A percentile compares a stretch with the other conserved stretches of the same genome.
phyloP scores from a whole-genome alignment of 805 yeast species.

The Candida anglica region DNA sequence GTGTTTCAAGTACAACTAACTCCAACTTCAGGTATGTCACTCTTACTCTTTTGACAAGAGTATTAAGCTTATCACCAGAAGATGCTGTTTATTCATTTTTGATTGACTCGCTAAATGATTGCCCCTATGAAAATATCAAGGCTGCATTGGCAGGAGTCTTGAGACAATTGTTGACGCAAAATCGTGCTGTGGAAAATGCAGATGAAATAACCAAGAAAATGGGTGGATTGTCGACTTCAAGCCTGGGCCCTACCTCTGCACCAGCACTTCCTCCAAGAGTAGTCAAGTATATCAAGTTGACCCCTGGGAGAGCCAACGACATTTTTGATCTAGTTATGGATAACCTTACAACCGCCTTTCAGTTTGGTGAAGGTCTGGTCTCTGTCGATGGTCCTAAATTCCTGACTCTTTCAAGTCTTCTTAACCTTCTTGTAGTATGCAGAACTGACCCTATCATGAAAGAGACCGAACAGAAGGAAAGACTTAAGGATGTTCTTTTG shows the following conservation, averaged over 20 bases:
- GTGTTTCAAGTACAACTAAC: conserved; percentile 13
- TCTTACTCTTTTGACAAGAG: conserved; percentile 60
- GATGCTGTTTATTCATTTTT: conserved; percentile 55
- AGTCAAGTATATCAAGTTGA: conserved; percentile 38
- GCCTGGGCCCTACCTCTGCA: no score
- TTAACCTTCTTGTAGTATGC: conserved; percentile 47
- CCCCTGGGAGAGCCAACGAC: conserved; percentile 35
- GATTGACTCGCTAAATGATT: conserved; percentile 56
- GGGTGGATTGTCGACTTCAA: no score
- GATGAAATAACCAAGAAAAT: neutral
- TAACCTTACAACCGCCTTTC: conserved; percentile 33
- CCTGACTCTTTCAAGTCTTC: conserved; percentile 48
- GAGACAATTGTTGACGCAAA: conserved; percentile 52
- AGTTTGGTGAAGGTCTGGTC: conserved; percentile 2
- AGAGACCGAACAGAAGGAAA: conserved; percentile 6
- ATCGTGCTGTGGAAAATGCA: conserved; percentile 1
- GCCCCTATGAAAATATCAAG: conserved; percentile 62
- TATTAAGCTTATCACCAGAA: conserved; percentile 59
- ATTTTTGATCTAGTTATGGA: conserved; percentile 40
- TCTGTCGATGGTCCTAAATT: conserved; percentile 16
- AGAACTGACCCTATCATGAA: conserved; percentile 17
- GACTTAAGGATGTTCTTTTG: neutral
- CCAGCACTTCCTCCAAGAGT: conserved; percentile 41
- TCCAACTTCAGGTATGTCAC: conserved; percentile 37
- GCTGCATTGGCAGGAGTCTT: conserved; percentile 62